These are phyloP conservation scores for Calendula officinalis DNA, from an alignment of 129 eudicot genomes.

Conservation along the genomic window DNA sequence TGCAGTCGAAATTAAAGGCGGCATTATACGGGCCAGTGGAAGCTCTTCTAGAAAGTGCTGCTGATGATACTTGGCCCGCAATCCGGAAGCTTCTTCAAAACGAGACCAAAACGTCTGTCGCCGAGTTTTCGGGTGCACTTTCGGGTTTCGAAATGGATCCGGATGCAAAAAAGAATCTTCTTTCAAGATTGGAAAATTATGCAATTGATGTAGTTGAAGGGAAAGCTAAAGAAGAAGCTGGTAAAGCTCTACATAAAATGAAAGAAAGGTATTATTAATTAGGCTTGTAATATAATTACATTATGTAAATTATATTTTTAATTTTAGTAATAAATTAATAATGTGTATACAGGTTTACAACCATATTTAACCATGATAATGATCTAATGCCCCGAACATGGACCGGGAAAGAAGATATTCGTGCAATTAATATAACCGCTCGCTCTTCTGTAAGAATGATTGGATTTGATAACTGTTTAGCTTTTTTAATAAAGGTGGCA, in stretches of 20 bases:
- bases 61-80: slow-evolving; percentile 84
- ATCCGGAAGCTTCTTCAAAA: slow-evolving; percentile 77
- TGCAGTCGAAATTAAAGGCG: slow-evolving; percentile 57
- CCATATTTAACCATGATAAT: slow-evolving; percentile 76
- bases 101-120: slow-evolving; percentile 61
- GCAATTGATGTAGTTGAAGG: slow-evolving; percentile 74
- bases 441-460: slow-evolving; percentile 71
- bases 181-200: slow-evolving; percentile 52
- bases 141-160: slow-evolving; percentile 77
- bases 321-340: slow-evolving; percentile 14
- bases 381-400: slow-evolving; percentile 93
- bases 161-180: slow-evolving; percentile 50
- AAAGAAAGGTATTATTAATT: slow-evolving; percentile 56
- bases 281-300: slow-evolving; percentile 12
- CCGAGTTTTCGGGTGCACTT: slow-evolving; percentile 65
- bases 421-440: slow-evolving; percentile 78
- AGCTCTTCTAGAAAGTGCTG: slow-evolving; percentile 80
- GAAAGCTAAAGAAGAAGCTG: slow-evolving; percentile 86
- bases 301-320: neutral
- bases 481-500: neutral
- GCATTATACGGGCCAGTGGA: slow-evolving; percentile 80
- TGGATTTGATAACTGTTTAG: neutral
- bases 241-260: slow-evolving; percentile 72
- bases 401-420: slow-evolving; percentile 93
- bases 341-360: slow-evolving; percentile 57